Conservation (phyloP, 139 green algal species). For the Asterochloris erici region DNA sequence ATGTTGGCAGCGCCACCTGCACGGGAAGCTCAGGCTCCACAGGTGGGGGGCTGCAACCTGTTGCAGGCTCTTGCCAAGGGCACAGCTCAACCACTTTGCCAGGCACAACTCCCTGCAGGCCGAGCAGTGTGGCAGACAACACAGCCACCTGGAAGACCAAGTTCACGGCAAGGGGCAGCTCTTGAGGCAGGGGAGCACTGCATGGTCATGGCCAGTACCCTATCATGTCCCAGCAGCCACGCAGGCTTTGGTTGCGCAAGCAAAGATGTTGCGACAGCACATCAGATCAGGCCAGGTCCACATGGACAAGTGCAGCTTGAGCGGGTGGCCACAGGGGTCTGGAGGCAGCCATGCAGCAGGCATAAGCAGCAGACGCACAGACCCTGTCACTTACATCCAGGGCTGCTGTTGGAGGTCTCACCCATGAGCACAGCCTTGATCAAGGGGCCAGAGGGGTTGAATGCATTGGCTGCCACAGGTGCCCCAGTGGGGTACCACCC, state of each 20-base stretch:
- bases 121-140: background rate
- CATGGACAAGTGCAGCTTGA: background rate
- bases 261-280: too few relatives aligned
- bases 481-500: constrained; percentile 46
- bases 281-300: background rate
- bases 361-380: background rate
- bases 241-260: too few relatives aligned
- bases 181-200: too few relatives aligned
- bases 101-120: background rate
- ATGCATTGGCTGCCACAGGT: constrained; percentile 20
- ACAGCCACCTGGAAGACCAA: too few relatives aligned
- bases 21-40: background rate
- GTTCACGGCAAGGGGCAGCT: too few relatives aligned
- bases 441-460: constrained; percentile 64
- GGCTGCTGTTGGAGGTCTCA: background rate
- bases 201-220: too few relatives aligned
- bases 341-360: background rate
- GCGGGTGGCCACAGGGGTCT: background rate
- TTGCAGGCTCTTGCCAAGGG: background rate
- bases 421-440: constrained; percentile 56
- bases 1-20: constrained; percentile 13
- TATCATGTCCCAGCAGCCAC: too few relatives aligned
- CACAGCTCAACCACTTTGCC: background rate
- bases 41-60: background rate
- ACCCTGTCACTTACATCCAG: too few relatives aligned